A percentile compares a stretch with the other conserved stretches of the same genome.
These are phyloP conservation scores for Apostasia ramifera DNA, from an alignment of 106 monocot genomes.

Conservation along the genomic window DNA sequence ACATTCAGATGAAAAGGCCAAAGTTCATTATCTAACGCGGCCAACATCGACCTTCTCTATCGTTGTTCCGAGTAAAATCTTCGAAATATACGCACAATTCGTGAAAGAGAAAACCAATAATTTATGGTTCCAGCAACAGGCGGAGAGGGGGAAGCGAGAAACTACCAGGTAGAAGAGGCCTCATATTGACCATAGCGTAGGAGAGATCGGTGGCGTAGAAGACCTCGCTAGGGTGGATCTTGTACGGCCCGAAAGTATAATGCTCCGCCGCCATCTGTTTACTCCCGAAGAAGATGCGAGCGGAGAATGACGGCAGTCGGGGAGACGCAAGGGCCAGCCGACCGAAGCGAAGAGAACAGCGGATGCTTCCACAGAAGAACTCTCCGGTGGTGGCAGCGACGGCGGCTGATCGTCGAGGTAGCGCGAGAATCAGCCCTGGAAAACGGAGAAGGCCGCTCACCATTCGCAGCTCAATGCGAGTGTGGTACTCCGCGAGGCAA, in stretches of 20 bases:
- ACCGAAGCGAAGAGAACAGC: not conserved
- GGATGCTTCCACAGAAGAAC: not conserved
- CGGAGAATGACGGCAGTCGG: not conserved
- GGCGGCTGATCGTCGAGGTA: not conserved
- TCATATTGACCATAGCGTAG: slow-evolving; percentile 63
- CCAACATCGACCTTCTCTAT: too few species aligned
- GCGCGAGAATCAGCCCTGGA: not conserved
- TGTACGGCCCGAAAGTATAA: slow-evolving; percentile 63
- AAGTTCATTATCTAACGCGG: too few species aligned
- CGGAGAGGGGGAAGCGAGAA: not conserved
- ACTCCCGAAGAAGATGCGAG: slow-evolving; percentile 3
- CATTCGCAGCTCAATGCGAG: not conserved
- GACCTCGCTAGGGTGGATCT: slow-evolving; percentile 54
- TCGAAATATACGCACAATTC: too few species aligned
- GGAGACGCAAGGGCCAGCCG: not conserved
- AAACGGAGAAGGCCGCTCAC: not conserved
- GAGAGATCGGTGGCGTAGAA: slow-evolving; percentile 55
- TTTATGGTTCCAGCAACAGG: too few species aligned
- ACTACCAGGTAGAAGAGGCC: slow-evolving; percentile 59
- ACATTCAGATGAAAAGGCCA: too few species aligned
- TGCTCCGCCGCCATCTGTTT: slow-evolving; percentile 15
- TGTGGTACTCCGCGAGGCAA: slow-evolving; percentile 1
- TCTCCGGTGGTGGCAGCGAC: slow-evolving; percentile 9
- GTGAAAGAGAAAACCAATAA: too few species aligned
- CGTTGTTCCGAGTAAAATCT: too few species aligned